Percentiles rank a stretch among this genome's conserved stretches.
phyloP scores from a whole-genome alignment of 345 rosid genomes.

The Euphorbia tirucalli region DNA sequence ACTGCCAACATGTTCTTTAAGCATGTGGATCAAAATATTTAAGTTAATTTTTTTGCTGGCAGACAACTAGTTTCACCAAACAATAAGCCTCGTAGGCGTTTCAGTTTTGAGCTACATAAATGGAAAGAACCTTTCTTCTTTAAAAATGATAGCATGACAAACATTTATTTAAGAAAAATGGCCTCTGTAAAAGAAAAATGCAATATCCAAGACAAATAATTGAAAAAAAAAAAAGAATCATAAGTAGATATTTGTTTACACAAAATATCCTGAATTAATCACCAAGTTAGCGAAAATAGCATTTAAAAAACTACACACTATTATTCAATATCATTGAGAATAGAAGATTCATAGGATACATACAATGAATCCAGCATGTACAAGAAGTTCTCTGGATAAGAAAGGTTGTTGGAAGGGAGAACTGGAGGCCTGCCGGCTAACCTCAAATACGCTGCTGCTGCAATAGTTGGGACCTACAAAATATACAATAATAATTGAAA shows the following conservation, averaged over 20 bases:
- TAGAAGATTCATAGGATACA: constrained; percentile 20
- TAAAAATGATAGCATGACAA: background rate
- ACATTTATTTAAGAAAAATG: constrained; percentile 4
- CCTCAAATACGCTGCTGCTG: constrained; percentile 94
- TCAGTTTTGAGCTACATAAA: background rate
- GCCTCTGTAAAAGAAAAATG: background rate
- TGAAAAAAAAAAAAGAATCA: background rate
- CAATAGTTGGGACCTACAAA: constrained; percentile 61
- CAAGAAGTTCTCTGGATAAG: constrained; percentile 90
- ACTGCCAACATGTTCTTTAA: background rate
- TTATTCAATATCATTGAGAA: background rate
- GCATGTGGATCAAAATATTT: background rate
- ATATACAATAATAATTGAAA: background rate
- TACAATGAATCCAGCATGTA: constrained; percentile 96
- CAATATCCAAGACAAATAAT: background rate
- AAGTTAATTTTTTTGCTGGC: background rate
- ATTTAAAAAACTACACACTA: background rate
- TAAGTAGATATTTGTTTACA: background rate
- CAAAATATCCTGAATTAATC: background rate
- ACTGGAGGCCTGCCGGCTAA: constrained; percentile 97
- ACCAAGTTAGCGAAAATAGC: background rate
- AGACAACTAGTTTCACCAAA: background rate
- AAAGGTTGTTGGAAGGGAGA: constrained; percentile 84
- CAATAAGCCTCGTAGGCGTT: background rate
- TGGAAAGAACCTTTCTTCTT: background rate